Base-by-base conservation (phyloP, 106 monocot species). In the Xerophyta viscosa region DNA sequence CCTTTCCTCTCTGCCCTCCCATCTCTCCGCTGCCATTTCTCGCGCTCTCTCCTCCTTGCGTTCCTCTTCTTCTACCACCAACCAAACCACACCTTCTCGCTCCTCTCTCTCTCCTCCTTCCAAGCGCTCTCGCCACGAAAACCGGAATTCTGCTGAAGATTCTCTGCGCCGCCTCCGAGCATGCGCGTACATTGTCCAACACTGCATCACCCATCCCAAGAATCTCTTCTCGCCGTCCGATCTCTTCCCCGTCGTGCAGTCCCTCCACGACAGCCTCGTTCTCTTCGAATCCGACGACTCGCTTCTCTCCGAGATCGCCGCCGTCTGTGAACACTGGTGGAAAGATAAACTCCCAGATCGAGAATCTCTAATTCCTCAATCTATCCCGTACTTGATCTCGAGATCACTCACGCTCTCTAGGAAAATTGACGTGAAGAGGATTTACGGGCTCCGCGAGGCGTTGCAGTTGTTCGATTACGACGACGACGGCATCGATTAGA, bases 401-500 rank as follows among this genome's bases (percentile, higher is more conserved):
- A 72, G 57, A 46, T 82, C 90, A 2, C 69, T 90, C 13, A 67
- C 66, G 8, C 8, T 48, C 36, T 67, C 71, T 21, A 90, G 66
- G 66, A 90, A 86, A 55, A 25, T 65, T 0, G 82, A 74, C 46
- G 77, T 90, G 2, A 60, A 37, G 19, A 61, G 83, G 57, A 71
- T 99, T 30, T 75, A 71, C 39, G 60, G 71, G 1, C 72, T 99
- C 21, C 64, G 79, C 4, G 98, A 99, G 21, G 98, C 90, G 0
- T 75, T 99, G 33, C 7, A 43, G 26, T 31, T 90, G 60, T 77
- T 90, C 28, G 98, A 99, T 65, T 90, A 86, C 43, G 52, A 36
- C 5, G 90, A 99, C 41, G 98, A 99, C 57, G 90, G 90, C 61
- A 86, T 82, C 25, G 79, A 74, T n/a, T n/a, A n/a, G n/a, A n/a